Percentiles rank a stretch among this genome's conserved stretches.
phyloP scores from a whole-genome alignment of 2,329 filamentous ascomycete genomes.

The Fonsecaea monophora region DNA sequence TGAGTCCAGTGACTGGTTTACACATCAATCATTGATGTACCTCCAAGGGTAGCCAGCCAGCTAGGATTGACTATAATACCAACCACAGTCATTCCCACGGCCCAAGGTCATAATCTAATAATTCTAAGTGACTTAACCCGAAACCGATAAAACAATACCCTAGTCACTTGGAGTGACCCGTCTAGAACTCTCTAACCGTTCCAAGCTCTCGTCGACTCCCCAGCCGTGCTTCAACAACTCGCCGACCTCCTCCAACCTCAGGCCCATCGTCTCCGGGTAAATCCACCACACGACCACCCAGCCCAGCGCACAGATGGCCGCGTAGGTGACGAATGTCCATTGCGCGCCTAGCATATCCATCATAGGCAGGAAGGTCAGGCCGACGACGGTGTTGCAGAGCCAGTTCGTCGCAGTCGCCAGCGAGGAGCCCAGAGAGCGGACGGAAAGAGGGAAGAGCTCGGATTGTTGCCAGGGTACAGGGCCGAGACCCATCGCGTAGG shows the following conservation, averaged over 20 bases:
- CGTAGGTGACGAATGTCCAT: slow-evolving; percentile 84
- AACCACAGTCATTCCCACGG: background rate
- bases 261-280: slow-evolving; percentile 85
- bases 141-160: background rate
- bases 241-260: slow-evolving; percentile 81
- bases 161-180: background rate
- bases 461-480: slow-evolving; percentile 97
- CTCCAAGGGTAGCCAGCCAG: background rate
- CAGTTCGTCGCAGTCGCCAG: slow-evolving; percentile 79
- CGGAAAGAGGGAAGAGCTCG: slow-evolving; percentile 77
- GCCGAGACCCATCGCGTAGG: slow-evolving; percentile 85
- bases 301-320: slow-evolving; percentile 69
- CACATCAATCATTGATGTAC: background rate
- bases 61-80: background rate
- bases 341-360: slow-evolving; percentile 76
- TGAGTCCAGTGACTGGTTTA: background rate
- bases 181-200: slow-evolving; percentile 33
- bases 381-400: slow-evolving; percentile 84
- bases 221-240: slow-evolving; percentile 73
- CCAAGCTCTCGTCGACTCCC: slow-evolving; percentile 65
- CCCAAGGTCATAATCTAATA: background rate
- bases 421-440: slow-evolving; percentile 68
- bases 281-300: slow-evolving; percentile 74
- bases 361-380: slow-evolving; percentile 85
- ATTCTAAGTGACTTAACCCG: background rate